Base-by-base conservation (phyloP, 2,329 filamentous ascomycete genomes). In the Xylogone sp. region DNA sequence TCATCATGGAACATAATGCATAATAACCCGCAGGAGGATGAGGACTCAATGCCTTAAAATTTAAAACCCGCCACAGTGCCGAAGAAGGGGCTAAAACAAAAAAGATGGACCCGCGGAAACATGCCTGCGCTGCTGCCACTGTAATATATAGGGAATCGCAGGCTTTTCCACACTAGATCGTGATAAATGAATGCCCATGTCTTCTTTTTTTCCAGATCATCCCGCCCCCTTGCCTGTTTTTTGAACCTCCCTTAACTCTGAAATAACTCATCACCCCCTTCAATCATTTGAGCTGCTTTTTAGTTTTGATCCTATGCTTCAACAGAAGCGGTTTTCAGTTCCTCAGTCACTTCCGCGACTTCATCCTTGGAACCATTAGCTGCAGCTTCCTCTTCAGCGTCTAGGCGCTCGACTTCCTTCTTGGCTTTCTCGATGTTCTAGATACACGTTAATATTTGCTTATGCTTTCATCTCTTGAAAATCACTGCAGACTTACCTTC, bases 381-480 rank as follows among this genome's bases (percentile, higher is more conserved):
- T 50, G 75, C 71, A 62, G 51, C 75, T 49, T 75, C 71, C 64
- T 82, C 81, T 58, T 81, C 76, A 51, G 85, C 84, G 68, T 97
- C 93, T 51, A 97, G 82, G 61, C 86, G 85, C 68, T 92, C 90
- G 57, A 99, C 95, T 71, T 97, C 91, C 72, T 93, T 93, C 78
- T 96, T 88, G 55, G 94, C 94, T 74, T 97, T 96, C 58, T 90
- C 89, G 55, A 97, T 87, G 78, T 99, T 99, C 94, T 97, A 65
- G 22, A 39, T 7, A 7, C 24, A 7, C 31, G 13, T 57, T 49
- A 52, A 59, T 53, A 64, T n/a, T n/a, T n/a, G n/a, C n/a, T n/a
- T n/a, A n/a, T n/a, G n/a, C n/a, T n/a, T n/a, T n/a, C n/a, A n/a
- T n/a, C 58, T 27, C 24, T 27, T 5, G 24, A 27, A 27, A 6